Evolutionary conservation across 2,329 filamentous ascomycete species (phyloP), one percentile per base, ranked within the genome.

Genomic region (Alternaria sp.): DNA sequence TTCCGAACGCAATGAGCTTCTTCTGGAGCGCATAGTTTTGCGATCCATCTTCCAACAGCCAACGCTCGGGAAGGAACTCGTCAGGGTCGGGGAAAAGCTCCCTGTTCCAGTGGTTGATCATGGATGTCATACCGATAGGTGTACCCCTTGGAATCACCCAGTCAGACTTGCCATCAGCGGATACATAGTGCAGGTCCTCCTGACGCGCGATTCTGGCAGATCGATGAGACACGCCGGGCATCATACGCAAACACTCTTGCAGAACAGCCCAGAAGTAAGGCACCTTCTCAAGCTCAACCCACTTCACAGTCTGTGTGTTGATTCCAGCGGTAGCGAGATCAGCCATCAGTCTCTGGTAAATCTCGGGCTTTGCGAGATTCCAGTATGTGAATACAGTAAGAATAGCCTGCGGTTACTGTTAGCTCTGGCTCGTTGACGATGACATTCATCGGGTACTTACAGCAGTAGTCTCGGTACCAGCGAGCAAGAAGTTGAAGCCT

Each of bases 191-290:
- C 44, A 74, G 46, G 54, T 73, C 67, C 62, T 74, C 64, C 36
- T 67, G 55, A 7, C 68, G 65, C 46, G 70, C 66, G 51, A 71
- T 69, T 56, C 68, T 57, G 36, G 69, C 65, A 17, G 66, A 67
- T 13, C 69, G 46, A 62, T 74, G 71, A 6, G 71, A 71, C 51
- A 69, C 73, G 56, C 68, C 79, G 50, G 67, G 76, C 71, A 68
- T 77, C 68, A 79, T 67, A n/a, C 79, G 75, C 25, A 80, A 64
- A 46, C 73, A 78, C 63, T 81, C 79, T 36, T 72, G 67, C n/a
- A 80, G 54, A 3, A 77, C 61, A 26, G 76, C 78, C 58, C 71
- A 72, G 49, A 79, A 70, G 56, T 75, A 79, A 0, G 78, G 76
- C 3, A 73, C 67, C 36, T 73, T 72, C 46, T 78, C 74, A 8